Evolutionary conservation across 2,329 filamentous ascomycete species (phyloP), one percentile per base, ranked within the genome.

Genomic region (Penicillium sp.): DNA sequence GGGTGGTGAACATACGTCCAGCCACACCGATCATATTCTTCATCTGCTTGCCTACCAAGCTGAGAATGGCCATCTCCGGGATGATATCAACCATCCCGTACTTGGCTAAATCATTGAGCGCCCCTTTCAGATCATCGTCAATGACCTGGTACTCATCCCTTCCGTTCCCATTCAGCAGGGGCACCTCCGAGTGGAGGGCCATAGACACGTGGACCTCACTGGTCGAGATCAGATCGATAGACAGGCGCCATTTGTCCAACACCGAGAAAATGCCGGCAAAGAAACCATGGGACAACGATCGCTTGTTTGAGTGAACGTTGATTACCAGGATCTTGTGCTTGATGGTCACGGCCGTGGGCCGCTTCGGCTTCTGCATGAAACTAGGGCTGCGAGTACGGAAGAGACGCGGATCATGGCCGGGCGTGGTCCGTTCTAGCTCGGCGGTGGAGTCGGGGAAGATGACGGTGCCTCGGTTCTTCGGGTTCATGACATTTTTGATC

Each of bases 141-240:
- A 80, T 75, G 61, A 83, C 83, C 45, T 73, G 67, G 39, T 74
- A 74, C 42, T 76, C 74, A 54, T 77, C 73, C 38, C 69, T 65
- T n/a, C 72, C 73, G 32, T 70, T 68, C 3, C 73, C 73, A 42
- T 75, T 75, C 35, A 75, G 68, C 33, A 84, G 68, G 6, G 78
- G 79, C 40, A 76, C 75, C 59, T 90, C 87, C 0, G 87, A 87
- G 71, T 97, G 92, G 54, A 98, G 84, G 7, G 95, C 93, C 84
- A 98, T 91, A 46, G 91, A 96, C 23, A 98, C 91, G 67, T 98
- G 93, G 10, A 97, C 93, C 75, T 98, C 93, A 53, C 86, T 91
- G 2, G 90, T 95, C 41, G 92, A 95, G 68, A 98, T 97, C 57
- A 98, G 81, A 69, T 98, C 93, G 42, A 98, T 93, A 0, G 89